Evolutionary conservation across 139 green algal genomes (phyloP).

Genomic region (Coelastrella sp.): DNA sequence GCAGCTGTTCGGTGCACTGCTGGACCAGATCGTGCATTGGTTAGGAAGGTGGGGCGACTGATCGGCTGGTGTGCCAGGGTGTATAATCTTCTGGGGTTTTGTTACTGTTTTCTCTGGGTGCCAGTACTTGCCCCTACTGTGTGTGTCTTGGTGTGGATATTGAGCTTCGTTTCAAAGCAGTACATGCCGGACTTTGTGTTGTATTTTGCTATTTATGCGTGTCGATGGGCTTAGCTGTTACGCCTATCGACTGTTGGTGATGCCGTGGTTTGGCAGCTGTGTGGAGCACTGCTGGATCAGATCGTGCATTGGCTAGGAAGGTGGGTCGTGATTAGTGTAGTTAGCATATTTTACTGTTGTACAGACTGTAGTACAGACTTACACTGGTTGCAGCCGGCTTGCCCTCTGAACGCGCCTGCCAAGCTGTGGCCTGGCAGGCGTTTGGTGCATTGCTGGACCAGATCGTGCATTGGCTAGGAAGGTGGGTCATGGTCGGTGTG

Average conservation of each 20-base stretch:
- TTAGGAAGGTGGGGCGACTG: neutral
- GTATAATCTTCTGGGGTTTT: too few species aligned
- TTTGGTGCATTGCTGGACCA: constrained; percentile 18
- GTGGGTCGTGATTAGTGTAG: neutral
- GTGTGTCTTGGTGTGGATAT: too few species aligned
- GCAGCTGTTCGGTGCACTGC: constrained; percentile 22
- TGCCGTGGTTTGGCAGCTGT: constrained; percentile 20
- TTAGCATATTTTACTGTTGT: neutral
- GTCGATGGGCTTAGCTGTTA: too few species aligned
- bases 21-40: constrained; percentile 40
- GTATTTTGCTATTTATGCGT: too few species aligned
- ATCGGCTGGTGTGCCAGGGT: too few species aligned
- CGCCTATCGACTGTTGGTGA: too few species aligned
- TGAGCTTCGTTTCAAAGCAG: too few species aligned
- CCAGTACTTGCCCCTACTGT: too few species aligned
- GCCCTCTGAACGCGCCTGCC: too few species aligned
- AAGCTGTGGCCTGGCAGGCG: neutral
- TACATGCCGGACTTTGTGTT: too few species aligned
- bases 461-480: constrained; percentile 19
- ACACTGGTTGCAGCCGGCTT: too few species aligned
- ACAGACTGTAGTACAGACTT: neutral
- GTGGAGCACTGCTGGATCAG: constrained; percentile 21
- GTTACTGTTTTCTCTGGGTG: too few species aligned
- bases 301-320: constrained; percentile 28
- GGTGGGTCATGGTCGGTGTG: neutral